phyloP scores from a whole-genome alignment of 306 rosid species.

The Pueraria montana region DNA sequence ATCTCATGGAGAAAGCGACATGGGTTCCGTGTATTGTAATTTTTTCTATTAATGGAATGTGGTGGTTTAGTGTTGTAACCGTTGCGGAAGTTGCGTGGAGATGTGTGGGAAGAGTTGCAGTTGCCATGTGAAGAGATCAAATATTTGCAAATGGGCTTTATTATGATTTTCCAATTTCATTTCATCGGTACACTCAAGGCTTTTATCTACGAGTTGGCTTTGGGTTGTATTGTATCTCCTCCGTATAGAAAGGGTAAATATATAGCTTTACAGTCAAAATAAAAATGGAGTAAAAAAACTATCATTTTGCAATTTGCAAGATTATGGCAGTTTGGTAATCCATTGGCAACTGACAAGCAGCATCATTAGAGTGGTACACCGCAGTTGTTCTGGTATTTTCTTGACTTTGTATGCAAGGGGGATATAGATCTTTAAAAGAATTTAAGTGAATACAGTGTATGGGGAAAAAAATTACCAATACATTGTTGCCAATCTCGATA shows the following conservation, averaged over 20 bases:
- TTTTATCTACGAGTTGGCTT: not conserved
- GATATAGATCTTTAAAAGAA: not conserved
- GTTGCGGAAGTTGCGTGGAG: not conserved
- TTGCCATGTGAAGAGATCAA: not conserved
- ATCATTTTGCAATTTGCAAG: not conserved
- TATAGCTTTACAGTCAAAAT: not conserved
- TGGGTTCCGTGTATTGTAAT: constrained; percentile 11
- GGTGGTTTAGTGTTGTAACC: not conserved
- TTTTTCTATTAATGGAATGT: constrained; percentile 27
- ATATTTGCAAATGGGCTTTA: constrained; percentile 8
- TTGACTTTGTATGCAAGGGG: constrained; percentile 1
- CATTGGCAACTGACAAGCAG: constrained; percentile 25
- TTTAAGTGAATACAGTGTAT: not conserved
- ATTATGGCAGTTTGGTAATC: not conserved
- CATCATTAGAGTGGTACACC: constrained; percentile 7
- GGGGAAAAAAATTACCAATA: not conserved
- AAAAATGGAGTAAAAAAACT: not conserved
- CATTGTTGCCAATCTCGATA: not conserved
- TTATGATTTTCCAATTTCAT: constrained; percentile 1
- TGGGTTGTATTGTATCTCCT: constrained; percentile 17
- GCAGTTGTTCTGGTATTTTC: constrained; percentile 22
- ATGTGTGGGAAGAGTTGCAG: constrained; percentile 18
- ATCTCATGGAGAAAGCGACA: not conserved
- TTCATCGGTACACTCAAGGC: not conserved
- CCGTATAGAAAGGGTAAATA: not conserved